Percentiles rank a stretch among this genome's conserved stretches.
These are phyloP conservation scores for Saturnispora dispora DNA, from an alignment of 805 yeast genomes.

Conservation along the genomic window DNA sequence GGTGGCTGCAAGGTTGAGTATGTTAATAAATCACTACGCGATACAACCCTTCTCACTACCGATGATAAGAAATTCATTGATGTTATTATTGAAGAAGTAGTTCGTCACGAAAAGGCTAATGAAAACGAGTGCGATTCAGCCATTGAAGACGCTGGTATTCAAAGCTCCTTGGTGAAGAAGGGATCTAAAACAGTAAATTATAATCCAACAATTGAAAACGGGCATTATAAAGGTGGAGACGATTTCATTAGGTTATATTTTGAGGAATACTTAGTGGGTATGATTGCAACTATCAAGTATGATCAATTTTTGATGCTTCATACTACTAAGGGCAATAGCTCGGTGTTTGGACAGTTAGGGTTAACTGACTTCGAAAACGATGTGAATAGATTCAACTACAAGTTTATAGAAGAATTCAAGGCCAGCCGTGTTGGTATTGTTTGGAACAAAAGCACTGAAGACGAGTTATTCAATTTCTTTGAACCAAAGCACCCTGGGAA, in stretches of 20 bases:
- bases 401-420: constrained; percentile 46
- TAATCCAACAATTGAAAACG: constrained; percentile 33
- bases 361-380: constrained; percentile 17
- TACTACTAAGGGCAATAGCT: not conserved
- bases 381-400: constrained; percentile 19
- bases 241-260: constrained; percentile 82
- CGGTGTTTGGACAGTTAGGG: constrained; percentile 12
- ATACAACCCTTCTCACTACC: constrained; percentile 38
- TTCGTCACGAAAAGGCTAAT: constrained; percentile 21
- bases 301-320: constrained; percentile 38
- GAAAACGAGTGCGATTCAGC: constrained; percentile 1
- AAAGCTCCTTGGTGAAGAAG: not conserved
- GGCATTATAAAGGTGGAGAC: constrained; percentile 57
- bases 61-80: constrained; percentile 74
- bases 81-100: constrained; percentile 42
- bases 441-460: constrained; percentile 52
- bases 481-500: constrained; percentile 27
- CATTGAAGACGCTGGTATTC: constrained; percentile 25
- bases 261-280: constrained; percentile 79
- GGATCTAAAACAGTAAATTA: constrained; percentile 20
- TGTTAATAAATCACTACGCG: constrained; percentile 34
- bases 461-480: constrained; percentile 47
- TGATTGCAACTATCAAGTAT: constrained; percentile 65
- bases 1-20: constrained; percentile 31
- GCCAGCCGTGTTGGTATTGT: constrained; percentile 43